Evolutionary conservation across 768 basidiomycete species (phyloP), one percentile per base, ranked within the genome.

Genomic region (Tremella mesenterica): DNA sequence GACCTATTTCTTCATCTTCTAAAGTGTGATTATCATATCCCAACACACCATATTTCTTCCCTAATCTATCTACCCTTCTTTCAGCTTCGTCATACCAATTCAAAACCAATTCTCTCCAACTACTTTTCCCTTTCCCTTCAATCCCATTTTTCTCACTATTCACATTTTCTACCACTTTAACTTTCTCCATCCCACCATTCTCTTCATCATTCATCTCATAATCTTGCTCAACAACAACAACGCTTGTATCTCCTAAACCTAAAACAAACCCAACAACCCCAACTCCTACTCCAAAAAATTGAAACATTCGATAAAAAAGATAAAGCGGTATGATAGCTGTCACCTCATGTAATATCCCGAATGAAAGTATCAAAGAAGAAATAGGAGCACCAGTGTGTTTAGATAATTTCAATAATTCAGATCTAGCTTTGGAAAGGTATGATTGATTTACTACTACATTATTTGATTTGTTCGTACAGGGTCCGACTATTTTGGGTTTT

Each of bases 341-440:
- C 10, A 88, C 58, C 67, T 95, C 90, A 66, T 95, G 91, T 2
- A 95, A 77, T 49, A 91, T 74, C 4, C 80, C 82, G 59, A 95
- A 93, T 0, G 89, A 88, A 36, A 86, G 58, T 8, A 80, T 59
- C 57, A 95, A 79, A 10, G 88, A 88, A 1, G 88, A 78, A 0
- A 92, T 67, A 13, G 87, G 86, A 1, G 85, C 78, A 16, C 85
- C 81, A 16, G 88, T 88, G 31, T 83, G 80, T 5, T 77, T 73
- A 16, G 89, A 83, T 10, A 90, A n/a, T n/a, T n/a, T n/a, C n/a
- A n/a, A n/a, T n/a, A n/a, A n/a, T n/a, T n/a, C n/a, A n/a, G n/a
- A n/a, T n/a, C n/a, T n/a, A n/a, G n/a, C 18, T n/a, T n/a, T n/a
- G n/a, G n/a, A n/a, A n/a, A n/a, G n/a, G n/a, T n/a, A n/a, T n/a